A percentile compares a stretch with the other conserved stretches of the same genome.
phyloP scores from a whole-genome alignment of 75 land plant species.

The Gnetum montanum region DNA sequence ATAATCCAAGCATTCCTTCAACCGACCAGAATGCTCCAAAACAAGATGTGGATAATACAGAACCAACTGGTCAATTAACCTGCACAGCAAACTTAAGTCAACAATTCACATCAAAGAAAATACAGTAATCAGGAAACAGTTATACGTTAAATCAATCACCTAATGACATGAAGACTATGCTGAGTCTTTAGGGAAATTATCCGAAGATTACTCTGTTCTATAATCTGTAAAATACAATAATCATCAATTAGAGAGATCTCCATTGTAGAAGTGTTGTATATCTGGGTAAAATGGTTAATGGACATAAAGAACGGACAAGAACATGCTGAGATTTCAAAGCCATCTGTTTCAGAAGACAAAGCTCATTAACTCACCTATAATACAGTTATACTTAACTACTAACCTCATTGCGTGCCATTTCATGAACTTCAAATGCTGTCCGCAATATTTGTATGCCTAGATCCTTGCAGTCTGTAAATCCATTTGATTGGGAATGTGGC shows the following conservation, averaged over 20 bases:
- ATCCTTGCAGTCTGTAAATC: conserved; percentile 36
- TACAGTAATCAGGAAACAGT: neutral
- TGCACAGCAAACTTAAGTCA: conserved; percentile 17
- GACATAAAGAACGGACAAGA: too few species aligned
- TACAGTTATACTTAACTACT: conserved; percentile 1
- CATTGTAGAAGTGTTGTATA: neutral
- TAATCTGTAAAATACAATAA: conserved; percentile 40
- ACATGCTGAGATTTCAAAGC: too few species aligned
- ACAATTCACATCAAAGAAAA: neutral
- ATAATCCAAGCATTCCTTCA: conserved; percentile 86
- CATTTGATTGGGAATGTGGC: conserved; percentile 9
- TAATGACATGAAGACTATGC: conserved; percentile 48
- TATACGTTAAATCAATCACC: conserved; percentile 22
- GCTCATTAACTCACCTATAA: neutral
- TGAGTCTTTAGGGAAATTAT: conserved; percentile 69
- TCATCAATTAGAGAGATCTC: neutral
- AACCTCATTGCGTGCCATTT: conserved; percentile 90
- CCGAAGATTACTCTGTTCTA: conserved; percentile 77
- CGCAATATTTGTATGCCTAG: conserved; percentile 48
- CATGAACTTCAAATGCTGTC: conserved; percentile 74
- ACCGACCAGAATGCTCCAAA: conserved; percentile 52
- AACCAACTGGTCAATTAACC: conserved; percentile 56
- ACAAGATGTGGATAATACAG: conserved; percentile 46
- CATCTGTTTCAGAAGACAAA: neutral
- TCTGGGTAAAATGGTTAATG: too few species aligned